Conservation (phyloP, 257 asterid species). For the Nicotiana attenuata region DNA sequence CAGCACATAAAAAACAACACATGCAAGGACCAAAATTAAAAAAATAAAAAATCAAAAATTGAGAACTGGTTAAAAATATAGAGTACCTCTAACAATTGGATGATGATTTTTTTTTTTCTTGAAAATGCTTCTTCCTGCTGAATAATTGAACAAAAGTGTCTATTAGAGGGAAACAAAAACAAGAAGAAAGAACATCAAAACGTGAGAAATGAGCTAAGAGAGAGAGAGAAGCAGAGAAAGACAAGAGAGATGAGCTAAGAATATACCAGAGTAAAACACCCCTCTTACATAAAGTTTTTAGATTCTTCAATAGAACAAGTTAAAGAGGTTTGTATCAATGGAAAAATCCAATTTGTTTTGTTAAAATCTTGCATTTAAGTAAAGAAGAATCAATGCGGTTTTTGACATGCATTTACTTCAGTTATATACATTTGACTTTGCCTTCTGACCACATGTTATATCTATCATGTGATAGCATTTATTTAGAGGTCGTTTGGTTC, state of each 20-base stretch:
- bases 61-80: neutral
- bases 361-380: slow-evolving; percentile 11
- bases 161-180: neutral
- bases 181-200: neutral
- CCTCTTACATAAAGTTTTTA: slow-evolving; percentile 5
- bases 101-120: neutral
- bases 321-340: slow-evolving; percentile 4
- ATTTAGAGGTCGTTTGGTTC: neutral
- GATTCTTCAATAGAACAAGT: neutral
- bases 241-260: neutral
- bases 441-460: slow-evolving; percentile 26
- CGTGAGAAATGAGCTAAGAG: slow-evolving; percentile 5
- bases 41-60: neutral
- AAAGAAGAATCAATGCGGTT: slow-evolving; percentile 33
- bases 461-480: slow-evolving; percentile 51
- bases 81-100: slow-evolving; percentile 14
- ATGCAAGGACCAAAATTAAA: neutral
- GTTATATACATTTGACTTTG: neutral
- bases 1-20: neutral
- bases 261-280: neutral
- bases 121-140: neutral
- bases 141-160: slow-evolving; percentile 10
- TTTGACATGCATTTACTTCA: slow-evolving; percentile 9
- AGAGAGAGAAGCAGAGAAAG: neutral
- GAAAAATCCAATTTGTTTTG: neutral